These are phyloP conservation scores for Metschnikowia borealis DNA, from an alignment of 805 yeast species.

Conservation along the genomic window DNA sequence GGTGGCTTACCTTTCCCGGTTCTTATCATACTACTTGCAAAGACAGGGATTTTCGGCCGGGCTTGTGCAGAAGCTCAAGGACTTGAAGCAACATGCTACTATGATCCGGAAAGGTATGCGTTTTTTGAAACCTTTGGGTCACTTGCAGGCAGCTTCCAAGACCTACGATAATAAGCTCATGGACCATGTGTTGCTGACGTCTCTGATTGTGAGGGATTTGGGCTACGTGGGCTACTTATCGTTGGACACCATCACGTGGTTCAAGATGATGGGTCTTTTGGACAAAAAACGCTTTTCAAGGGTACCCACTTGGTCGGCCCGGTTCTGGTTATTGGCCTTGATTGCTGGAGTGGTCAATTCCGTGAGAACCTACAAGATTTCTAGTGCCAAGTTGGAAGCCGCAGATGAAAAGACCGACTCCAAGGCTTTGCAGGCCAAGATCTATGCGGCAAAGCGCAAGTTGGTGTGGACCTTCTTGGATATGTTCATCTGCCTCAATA, in stretches of 20 bases:
- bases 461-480: constrained; percentile 76
- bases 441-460: constrained; percentile 52
- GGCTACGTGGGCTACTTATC: constrained; percentile 61
- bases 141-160: constrained; percentile 62
- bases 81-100: constrained; percentile 59
- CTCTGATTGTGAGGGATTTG: constrained; percentile 53
- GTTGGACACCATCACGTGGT: constrained; percentile 60
- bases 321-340: constrained; percentile 77
- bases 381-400: constrained; percentile 33
- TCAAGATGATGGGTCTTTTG: constrained; percentile 55
- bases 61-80: constrained; percentile 46
- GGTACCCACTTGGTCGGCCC: constrained; percentile 55
- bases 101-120: constrained; percentile 80
- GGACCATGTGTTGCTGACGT: constrained; percentile 53
- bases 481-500: constrained; percentile 67
- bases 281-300: constrained; percentile 43
- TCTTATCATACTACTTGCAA: constrained; percentile 58
- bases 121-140: constrained; percentile 74
- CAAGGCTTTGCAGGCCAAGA: constrained; percentile 40
- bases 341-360: constrained; percentile 59
- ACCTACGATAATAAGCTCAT: constrained; percentile 66
- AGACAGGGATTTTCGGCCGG: constrained; percentile 52
- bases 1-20: constrained; percentile 75
- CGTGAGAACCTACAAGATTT: constrained; percentile 49
- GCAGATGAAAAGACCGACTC: constrained; percentile 27